Percentiles rank a stretch among this genome's conserved stretches.
Conservation (phyloP, 2,329 filamentous ascomycete species). For the Colletotrichum sp. region DNA sequence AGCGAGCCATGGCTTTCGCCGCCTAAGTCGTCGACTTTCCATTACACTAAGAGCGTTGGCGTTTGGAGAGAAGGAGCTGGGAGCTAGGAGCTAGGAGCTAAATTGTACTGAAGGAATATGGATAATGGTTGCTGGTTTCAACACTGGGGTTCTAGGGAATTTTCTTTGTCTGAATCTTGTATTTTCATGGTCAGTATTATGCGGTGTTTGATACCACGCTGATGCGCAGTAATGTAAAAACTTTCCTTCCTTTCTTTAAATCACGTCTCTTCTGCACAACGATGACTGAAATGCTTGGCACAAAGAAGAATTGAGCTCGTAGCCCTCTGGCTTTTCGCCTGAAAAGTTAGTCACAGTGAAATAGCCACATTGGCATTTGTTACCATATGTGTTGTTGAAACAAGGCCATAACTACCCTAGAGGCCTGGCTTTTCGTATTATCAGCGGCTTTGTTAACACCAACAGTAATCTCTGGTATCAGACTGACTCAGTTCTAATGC, state of each 20-base stretch:
- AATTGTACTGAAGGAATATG: background rate
- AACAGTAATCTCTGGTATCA: background rate
- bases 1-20: background rate
- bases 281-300: background rate
- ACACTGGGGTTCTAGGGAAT: background rate
- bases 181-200: background rate
- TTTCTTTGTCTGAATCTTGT: background rate
- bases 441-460: background rate
- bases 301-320: rapidly evolving
- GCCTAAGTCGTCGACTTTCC: background rate
- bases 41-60: background rate
- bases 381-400: background rate
- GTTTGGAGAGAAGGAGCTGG: background rate
- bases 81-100: background rate
- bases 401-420: background rate
- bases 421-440: background rate
- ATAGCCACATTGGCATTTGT: background rate
- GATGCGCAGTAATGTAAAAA: background rate
- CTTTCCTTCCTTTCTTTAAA: background rate
- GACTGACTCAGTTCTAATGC: background rate
- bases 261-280: background rate
- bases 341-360: rapidly evolving
- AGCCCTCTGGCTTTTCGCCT: rapidly evolving
- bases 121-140: constrained; percentile 4
- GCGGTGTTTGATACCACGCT: background rate